Conservation (phyloP, 2,329 filamentous ascomycete genomes). For the Aspergillus brunneoviolaceus region DNA sequence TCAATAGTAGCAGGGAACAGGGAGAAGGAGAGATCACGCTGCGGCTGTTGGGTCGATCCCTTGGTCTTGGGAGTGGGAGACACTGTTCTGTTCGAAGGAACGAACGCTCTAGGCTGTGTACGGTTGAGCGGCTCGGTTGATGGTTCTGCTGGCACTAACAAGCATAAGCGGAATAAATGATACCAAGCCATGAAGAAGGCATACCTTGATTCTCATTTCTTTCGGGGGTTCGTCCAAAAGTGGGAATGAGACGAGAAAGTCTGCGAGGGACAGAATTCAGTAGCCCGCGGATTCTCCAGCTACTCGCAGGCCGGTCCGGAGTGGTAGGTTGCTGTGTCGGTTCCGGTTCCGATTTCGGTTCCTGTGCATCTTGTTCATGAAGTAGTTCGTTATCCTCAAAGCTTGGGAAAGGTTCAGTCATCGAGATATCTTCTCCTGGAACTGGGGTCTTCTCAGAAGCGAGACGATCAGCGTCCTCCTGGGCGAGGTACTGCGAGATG, state of each 20-base stretch:
- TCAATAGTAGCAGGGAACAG: slow-evolving; percentile 29
- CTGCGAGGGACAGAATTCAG: slow-evolving; percentile 33
- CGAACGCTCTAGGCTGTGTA: slow-evolving; percentile 6
- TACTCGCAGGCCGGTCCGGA: slow-evolving; percentile 25
- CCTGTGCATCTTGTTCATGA: not conserved
- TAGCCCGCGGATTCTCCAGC: slow-evolving; percentile 32
- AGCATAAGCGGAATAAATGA: slow-evolving; percentile 10
- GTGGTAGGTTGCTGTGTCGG: slow-evolving; percentile 15
- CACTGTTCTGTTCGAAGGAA: slow-evolving; percentile 10
- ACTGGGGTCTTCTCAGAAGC: slow-evolving; percentile 9
- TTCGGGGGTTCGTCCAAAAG: slow-evolving; percentile 19
- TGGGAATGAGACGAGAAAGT: slow-evolving; percentile 27
- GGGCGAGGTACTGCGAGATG: slow-evolving; percentile 32
- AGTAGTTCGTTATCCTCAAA: not conserved
- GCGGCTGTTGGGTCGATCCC: slow-evolving; percentile 19
- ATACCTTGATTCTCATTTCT: slow-evolving; percentile 18
- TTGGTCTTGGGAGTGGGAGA: slow-evolving; percentile 18
- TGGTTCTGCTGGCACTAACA: slow-evolving; percentile 12
- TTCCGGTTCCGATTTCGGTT: slow-evolving; percentile 1
- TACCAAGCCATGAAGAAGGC: not conserved
- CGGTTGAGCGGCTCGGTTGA: slow-evolving; percentile 21
- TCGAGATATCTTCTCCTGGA: not conserved
- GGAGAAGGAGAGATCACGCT: slow-evolving; percentile 26
- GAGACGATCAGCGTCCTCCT: slow-evolving; percentile 30
- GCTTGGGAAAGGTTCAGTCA: not conserved